Base-by-base conservation (phyloP, 176 grass and related monocot genomes). In the Puya raimondii region DNA sequence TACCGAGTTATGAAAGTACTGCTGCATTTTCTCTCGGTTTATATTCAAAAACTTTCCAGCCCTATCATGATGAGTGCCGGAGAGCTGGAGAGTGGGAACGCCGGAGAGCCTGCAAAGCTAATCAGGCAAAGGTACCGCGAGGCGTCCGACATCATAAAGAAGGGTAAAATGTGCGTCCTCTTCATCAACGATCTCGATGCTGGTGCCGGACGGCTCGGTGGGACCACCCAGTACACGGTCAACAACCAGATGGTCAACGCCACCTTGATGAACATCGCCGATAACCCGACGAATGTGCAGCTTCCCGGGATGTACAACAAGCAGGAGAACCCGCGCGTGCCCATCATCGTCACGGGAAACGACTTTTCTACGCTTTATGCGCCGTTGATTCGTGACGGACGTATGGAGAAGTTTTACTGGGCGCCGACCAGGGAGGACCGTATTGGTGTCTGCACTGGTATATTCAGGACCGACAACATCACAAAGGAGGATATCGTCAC, bases 181-280 rank as follows among this genome's bases (percentile, higher is more conserved):
- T 75, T 75, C 73, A 75, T 75, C 63, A 75, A 75, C 63, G 73
- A 75, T n/a, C 73, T 75, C 21, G 73, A 75, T n/a, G 73, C 73
- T 1, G 63, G 73, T 8, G 73, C 73, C 0, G 73, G 73, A 11
- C 49, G 73, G 49, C 23, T 75, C 10, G 73, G 73, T 2, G 63
- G 63, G 22, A 67, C 73, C 64, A 75, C 73, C 25, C 73, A 75
- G 23, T 75, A 75, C 73, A 75, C 73, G 14, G 73, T 75, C 64
- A 75, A 75, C 73, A 66, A 66, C 23, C 73, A 75, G 73, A 75
- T 75, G 73, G 73, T 75, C 16, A 75, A 75, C 48, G 73, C 73
- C 73, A 75, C 73, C 23, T 50, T 75, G 48, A 75, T 75, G 73
- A 75, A 75, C 73, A 75, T 75, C 73, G 73, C 73, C 14, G 73